Base-by-base conservation (phyloP, 371 early-diverging fungal genomes). In the Mucor velutinosus region DNA sequence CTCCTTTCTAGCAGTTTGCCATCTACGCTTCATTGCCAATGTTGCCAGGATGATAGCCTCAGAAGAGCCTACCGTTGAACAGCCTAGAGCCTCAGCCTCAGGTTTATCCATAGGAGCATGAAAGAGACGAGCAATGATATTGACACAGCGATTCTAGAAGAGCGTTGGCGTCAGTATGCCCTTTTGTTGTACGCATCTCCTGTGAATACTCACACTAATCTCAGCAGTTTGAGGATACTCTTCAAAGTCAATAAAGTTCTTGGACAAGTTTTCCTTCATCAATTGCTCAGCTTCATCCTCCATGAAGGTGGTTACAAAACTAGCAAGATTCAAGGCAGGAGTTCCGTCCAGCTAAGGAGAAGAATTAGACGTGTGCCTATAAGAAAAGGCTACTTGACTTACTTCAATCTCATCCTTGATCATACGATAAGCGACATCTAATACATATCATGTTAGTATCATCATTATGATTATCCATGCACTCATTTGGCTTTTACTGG, bases 161-260 rank as follows among this genome's bases (percentile, higher is more conserved):
- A 30, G 21, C 8, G 59, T 37, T 10, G 14, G 37, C 14, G 11
- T 37, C 33, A 33, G 8, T 33, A 33, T 33, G 33, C 7, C 33
- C 1, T 33, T 3, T 1, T 33, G 8, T 37, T 12, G 14, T 14
- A 14, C 14, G 12, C 37, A 37, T 37, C 2, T 65, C 11, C 12
- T 6, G 39, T 51, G 19, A 11, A 60, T 59, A 60, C 72, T 76
- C 77, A 79, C 83, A 27, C 64, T 73, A 58, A 83, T 64, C 41
- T 83, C 83, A 25, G 75, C 80, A 23, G 77, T 74, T 67, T 78
- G 78, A 67, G 83, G 79, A 76, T 93, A 94, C 67, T 91, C 91
- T 62, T 92, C 94, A 43, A 81, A 81, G 67, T 93, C 89, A 45
- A 90, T 88, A 67, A 90, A 87, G 74, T 90, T 92, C 78, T 92